Base-by-base conservation (phyloP, 2,329 filamentous ascomycete species). In the Penicillium rolfsii region DNA sequence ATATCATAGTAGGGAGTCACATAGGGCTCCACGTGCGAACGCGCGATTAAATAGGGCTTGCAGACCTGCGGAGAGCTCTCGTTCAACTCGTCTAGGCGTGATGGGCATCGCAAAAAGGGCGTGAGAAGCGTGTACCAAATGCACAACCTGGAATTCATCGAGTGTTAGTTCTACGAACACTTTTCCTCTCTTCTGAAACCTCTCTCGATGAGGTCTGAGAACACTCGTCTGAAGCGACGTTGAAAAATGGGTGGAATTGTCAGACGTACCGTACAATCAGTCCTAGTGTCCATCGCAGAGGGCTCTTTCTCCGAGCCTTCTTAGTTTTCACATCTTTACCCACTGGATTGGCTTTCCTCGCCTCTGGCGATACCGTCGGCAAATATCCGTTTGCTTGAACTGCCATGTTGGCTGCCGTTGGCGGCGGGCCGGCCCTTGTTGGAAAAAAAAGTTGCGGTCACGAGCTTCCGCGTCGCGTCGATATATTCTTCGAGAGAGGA, bases 81-180 rank as follows among this genome's bases (percentile, higher is more conserved):
- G 69, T 86, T 85, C 71, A 95, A 85, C 28, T 86, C 83, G 30
- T 88, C 84, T 62, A 89, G 78, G 8, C 85, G 86, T 3, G 87
- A 81, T 12, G 94, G 94, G 76, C 94, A 99, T 63, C 89, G 87
- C 75, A 99, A 90, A 61, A 94, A 78, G 58, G 95, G 80, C 26
- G 90, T 95, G 63, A 93, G 77, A 65, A 98, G 87, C 38, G 88
- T 84, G 75, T 95, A 96, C 94, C 94, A 99, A 22, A 91, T 89
- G 60, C 89, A 76, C 48, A 97, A 76, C 71, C 94, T 94, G 28
- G 63, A 52, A 41, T 40, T 50, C 49, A 57, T 55, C 14, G 59
- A 43, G 12, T 59, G 40, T 68, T 59, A 67, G 40, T 41, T 41
- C 11, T 9, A 12, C 5, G 7, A 43, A 14, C 16, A 12, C 14